These are phyloP conservation scores for Yarrowia deformans DNA, from an alignment of 805 yeast species.

Conservation along the genomic window DNA sequence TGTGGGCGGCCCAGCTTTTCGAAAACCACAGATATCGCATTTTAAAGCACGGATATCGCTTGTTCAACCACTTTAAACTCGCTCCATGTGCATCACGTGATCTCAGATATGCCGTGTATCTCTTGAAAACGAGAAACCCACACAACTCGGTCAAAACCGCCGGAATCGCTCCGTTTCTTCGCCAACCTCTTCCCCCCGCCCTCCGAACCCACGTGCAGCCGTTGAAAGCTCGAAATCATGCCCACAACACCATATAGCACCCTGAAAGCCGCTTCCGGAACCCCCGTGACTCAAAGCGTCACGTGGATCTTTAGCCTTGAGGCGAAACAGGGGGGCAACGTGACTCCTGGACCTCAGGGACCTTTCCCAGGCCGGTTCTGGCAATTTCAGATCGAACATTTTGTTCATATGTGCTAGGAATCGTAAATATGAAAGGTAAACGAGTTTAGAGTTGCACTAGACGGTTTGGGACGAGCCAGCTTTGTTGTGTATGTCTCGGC, in stretches of 20 bases:
- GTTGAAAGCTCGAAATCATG: background rate
- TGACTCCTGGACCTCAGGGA: background rate
- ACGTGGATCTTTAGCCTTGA: background rate
- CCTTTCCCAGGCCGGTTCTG: background rate
- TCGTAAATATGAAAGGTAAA: background rate
- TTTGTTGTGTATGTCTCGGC: background rate
- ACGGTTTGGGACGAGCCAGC: background rate
- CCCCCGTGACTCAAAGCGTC: background rate
- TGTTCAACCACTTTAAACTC: too few species aligned
- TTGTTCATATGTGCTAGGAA: background rate
- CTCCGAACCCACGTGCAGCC: background rate
- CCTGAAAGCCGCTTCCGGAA: conserved; percentile 3
- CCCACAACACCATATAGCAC: background rate
- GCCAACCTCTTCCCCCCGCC: too few species aligned
- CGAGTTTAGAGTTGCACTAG: background rate
- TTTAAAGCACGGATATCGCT: too few species aligned
- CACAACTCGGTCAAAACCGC: too few species aligned
- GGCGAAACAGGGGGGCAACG: background rate
- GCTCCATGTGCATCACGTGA: too few species aligned
- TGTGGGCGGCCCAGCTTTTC: too few species aligned
- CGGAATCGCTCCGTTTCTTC: too few species aligned
- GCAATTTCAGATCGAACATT: background rate
- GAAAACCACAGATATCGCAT: too few species aligned
- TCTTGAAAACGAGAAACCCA: too few species aligned
- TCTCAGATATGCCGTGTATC: too few species aligned